Percentiles rank a stretch among this genome's conserved stretches.
phyloP scores from a whole-genome alignment of 202 grass and related monocot species.

The Zizania palustris region DNA sequence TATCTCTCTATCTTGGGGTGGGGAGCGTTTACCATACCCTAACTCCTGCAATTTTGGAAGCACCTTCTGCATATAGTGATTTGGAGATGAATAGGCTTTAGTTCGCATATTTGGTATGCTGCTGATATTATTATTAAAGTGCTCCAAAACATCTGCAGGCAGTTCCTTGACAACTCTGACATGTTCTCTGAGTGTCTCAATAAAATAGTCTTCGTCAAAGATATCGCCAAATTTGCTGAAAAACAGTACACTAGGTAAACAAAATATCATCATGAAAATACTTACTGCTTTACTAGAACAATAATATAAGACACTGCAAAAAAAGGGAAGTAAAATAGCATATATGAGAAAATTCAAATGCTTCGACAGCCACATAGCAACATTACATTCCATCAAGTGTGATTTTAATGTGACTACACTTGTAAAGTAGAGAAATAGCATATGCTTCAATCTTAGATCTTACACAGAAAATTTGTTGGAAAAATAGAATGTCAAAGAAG shows the following conservation, averaged over 20 bases:
- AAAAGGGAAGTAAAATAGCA: slow-evolving; percentile 21
- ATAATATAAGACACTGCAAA: neutral
- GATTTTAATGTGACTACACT: neutral
- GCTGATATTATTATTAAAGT: slow-evolving; percentile 84
- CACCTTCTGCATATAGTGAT: slow-evolving; percentile 82
- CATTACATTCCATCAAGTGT: neutral
- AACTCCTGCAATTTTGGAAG: slow-evolving; percentile 82
- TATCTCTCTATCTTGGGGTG: neutral
- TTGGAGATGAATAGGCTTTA: slow-evolving; percentile 74
- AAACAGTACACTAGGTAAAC: slow-evolving; percentile 41
- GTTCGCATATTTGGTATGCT: slow-evolving; percentile 96
- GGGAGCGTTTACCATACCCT: slow-evolving; percentile 54
- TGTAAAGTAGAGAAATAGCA: neutral
- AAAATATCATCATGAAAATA: slow-evolving; percentile 16
- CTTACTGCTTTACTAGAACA: neutral
- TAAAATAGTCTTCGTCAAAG: slow-evolving; percentile 94
- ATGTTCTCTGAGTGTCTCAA: slow-evolving; percentile 69
- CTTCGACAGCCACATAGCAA: neutral
- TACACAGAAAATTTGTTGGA: neutral
- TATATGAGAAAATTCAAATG: neutral
- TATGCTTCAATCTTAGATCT: neutral
- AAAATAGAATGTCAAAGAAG: neutral
- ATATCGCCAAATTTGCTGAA: slow-evolving; percentile 92
- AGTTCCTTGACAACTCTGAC: slow-evolving; percentile 80
- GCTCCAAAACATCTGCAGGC: slow-evolving; percentile 67